Conservation (phyloP, 2,329 filamentous ascomycete species). For the Fusarium tricinctum region DNA sequence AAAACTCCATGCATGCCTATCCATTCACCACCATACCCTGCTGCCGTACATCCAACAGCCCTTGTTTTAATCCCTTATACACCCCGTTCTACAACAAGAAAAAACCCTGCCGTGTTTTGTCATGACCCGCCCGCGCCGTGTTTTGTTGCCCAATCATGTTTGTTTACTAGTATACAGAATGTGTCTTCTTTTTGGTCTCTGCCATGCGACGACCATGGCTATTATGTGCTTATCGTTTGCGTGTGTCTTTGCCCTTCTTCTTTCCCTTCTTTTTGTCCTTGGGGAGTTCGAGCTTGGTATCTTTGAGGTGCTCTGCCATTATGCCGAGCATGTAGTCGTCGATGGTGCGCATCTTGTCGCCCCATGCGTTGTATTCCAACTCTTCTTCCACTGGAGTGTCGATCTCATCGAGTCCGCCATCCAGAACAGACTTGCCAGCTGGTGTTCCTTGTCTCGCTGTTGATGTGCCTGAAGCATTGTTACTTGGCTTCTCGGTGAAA, state of each 20-base stretch:
- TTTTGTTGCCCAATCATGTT: conserved; percentile 21
- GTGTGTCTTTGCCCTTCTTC: conserved; percentile 70
- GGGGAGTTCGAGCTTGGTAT: conserved; percentile 72
- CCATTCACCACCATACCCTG: conserved; percentile 19
- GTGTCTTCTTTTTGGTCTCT: neutral
- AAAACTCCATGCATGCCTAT: conserved; percentile 33
- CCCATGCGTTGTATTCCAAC: conserved; percentile 71
- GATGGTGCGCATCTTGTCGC: conserved; percentile 70
- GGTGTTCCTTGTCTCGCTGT: conserved; percentile 68
- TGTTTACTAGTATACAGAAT: conserved; percentile 33
- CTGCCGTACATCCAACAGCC: conserved; percentile 23
- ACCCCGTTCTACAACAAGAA: conserved; percentile 25
- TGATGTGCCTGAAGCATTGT: conserved; percentile 62
- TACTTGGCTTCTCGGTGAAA: conserved; percentile 76
- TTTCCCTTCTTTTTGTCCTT: conserved; percentile 75
- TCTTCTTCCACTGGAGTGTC: conserved; percentile 56
- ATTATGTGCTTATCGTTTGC: conserved; percentile 59
- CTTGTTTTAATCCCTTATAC: conserved; percentile 19
- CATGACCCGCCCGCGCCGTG: conserved; percentile 24
- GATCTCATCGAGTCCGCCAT: conserved; percentile 51
- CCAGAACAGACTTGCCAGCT: conserved; percentile 55
- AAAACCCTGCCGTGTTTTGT: conserved; percentile 14
- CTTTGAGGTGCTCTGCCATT: conserved; percentile 74
- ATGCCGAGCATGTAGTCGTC: conserved; percentile 82
- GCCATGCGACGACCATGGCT: conserved; percentile 7